These are phyloP conservation scores for Mytilinidion resinicola DNA, from an alignment of 495 filamentous ascomycete genomes.

Conservation along the genomic window DNA sequence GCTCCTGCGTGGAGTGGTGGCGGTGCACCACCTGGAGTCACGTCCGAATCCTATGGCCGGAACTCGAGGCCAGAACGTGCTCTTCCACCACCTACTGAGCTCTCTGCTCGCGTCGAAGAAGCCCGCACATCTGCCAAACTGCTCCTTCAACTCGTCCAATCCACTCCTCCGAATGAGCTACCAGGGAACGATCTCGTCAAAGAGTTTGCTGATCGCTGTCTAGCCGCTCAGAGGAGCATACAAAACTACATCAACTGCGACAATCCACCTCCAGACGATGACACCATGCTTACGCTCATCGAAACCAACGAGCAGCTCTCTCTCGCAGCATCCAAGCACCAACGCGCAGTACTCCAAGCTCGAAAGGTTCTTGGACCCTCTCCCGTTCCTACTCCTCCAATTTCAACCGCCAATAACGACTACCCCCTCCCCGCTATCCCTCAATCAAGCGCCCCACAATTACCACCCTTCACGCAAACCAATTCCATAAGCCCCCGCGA, in stretches of 20 bases:
- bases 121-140: constrained; percentile 84
- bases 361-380: constrained; percentile 28
- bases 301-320: constrained; percentile 89
- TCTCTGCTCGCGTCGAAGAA: constrained; percentile 80
- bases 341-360: constrained; percentile 72
- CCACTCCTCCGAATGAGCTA: constrained; percentile 69
- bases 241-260: constrained; percentile 76
- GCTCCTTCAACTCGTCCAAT: constrained; percentile 79
- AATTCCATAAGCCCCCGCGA: neutral
- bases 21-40: neutral
- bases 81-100: constrained; percentile 72
- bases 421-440: constrained; percentile 3
- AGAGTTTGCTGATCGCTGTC: constrained; percentile 87
- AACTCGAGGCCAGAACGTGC: constrained; percentile 36
- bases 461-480: neutral
- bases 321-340: constrained; percentile 69
- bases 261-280: constrained; percentile 76
- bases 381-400: constrained; percentile 30
- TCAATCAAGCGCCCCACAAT: neutral
- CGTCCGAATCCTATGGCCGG: neutral
- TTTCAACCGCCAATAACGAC: constrained; percentile 9
- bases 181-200: constrained; percentile 76
- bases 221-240: constrained; percentile 67
- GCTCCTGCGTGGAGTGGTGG: constrained; percentile 25
- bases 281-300: constrained; percentile 86